Evolutionary conservation across 2,329 filamentous ascomycete genomes (phyloP).

Genomic region (Colletotrichum musicola): DNA sequence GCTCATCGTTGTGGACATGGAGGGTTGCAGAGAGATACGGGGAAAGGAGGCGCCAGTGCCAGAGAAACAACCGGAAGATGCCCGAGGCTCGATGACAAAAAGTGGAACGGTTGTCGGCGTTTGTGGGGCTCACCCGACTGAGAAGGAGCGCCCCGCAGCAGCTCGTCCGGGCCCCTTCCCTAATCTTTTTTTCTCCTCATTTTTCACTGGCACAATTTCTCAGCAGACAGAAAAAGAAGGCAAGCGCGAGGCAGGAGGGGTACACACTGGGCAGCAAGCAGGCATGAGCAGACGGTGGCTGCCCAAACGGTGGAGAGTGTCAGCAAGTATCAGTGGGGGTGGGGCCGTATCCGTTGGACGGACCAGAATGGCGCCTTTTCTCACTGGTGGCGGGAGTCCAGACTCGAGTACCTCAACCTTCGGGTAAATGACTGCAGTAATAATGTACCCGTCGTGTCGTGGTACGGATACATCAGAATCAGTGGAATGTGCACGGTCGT

Average conservation of each 20-base stretch:
- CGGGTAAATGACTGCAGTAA: no score
- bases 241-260: background rate
- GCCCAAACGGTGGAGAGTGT: constrained; percentile 17
- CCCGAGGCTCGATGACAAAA: constrained; percentile 8
- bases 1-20: background rate
- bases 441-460: no score
- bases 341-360: constrained; percentile 7
- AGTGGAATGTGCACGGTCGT: no score
- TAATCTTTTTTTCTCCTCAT: background rate
- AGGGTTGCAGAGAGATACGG: constrained; percentile 1
- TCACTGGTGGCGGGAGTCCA: background rate
- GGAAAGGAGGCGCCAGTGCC: background rate
- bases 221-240: background rate
- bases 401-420: background rate
- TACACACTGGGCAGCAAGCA: background rate
- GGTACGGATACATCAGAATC: no score
- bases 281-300: constrained; percentile 7
- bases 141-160: constrained; percentile 12
- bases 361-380: background rate
- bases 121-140: constrained; percentile 11
- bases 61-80: constrained; percentile 33
- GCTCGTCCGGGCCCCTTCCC: constrained; percentile 5
- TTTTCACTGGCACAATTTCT: constrained; percentile 1
- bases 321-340: constrained; percentile 19
- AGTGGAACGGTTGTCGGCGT: background rate